Base-by-base conservation (phyloP, 2,329 filamentous ascomycete genomes). In the Pyricularia grisea region DNA sequence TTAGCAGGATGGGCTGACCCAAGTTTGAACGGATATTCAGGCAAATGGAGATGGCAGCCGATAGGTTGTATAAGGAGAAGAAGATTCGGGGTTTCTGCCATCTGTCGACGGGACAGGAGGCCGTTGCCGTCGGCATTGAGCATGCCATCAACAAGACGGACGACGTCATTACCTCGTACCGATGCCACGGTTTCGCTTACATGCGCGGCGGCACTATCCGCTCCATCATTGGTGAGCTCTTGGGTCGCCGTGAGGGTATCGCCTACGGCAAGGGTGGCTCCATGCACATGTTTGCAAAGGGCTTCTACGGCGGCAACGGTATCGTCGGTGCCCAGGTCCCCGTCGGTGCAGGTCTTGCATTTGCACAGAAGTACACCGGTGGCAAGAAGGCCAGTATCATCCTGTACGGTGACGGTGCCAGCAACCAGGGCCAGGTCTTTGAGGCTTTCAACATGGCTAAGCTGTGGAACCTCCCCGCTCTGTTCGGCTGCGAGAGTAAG, bases 391-490 rank as follows among this genome's bases (percentile, higher is more conserved):
- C 93, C 72, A 91, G 91, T 72, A 87, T 99, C 74, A 88, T 94
- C 73, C 88, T 99, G 70, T 99, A 99, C 82, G 95, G 95, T 85
- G 95, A 99, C 77, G 95, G 95, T 86, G 95, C 95, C 74, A 92
- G 91, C 86, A 99, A 99, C 87, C 95, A 99, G 86, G 95, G 95
- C 73, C 95, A 99, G 84, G 95, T 99, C 76, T 99, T 99, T 77
- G 95, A 99, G 87, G 94, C 95, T 72, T 99, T 96, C 89, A 99
- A 99, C 90, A 99, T 99, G 95, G 95, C 95, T 72, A 98, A 98
- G 88, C 90, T 99, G 74, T 99, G 95, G 95, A 94, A 95, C 76
- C 86, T 99, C 66, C 95, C 95, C 69, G 88, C 94, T 74, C 91
- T 99, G 74, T 99, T 99, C 79, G 94, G 93, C 75, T 99, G 95